Evolutionary conservation across 1,284 basidiomycete genomes (phyloP).

Genomic region (Sanghuangporus sanghuang): DNA sequence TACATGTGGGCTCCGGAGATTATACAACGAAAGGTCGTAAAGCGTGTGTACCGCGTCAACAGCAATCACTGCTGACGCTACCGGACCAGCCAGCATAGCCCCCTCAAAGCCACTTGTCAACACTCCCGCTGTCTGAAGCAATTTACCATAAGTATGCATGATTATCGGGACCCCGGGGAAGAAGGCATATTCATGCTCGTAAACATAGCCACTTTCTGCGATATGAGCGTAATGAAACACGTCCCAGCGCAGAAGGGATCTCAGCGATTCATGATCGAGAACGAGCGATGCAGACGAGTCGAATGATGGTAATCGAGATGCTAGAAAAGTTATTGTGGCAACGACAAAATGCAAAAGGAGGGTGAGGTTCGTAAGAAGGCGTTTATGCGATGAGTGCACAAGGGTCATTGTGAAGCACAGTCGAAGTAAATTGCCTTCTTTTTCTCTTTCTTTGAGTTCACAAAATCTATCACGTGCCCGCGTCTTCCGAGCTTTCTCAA

Average conservation of each 20-base stretch:
- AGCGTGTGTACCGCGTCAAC: constrained; percentile 49
- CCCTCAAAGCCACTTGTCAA: constrained; percentile 14
- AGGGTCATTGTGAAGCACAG: background rate
- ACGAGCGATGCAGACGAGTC: constrained; percentile 40
- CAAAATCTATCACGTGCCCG: background rate
- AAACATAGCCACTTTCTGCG: constrained; percentile 59
- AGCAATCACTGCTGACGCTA: constrained; percentile 37
- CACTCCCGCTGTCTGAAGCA: constrained; percentile 21
- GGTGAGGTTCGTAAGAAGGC: constrained; percentile 19
- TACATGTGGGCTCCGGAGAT: constrained; percentile 40
- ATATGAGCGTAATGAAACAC: constrained; percentile 74
- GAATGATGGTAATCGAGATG: constrained; percentile 34
- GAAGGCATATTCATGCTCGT: constrained; percentile 89
- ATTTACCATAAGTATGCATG: constrained; percentile 37
- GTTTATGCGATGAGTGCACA: constrained; percentile 3
- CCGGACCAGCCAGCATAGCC: constrained; percentile 19
- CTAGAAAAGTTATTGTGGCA: constrained; percentile 26
- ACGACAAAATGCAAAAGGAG: constrained; percentile 30
- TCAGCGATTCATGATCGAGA: constrained; percentile 22
- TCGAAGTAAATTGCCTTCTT: background rate
- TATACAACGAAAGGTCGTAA: constrained; percentile 55
- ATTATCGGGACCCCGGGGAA: constrained; percentile 65
- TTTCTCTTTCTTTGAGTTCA: too few relatives aligned
- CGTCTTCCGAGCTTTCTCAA: background rate
- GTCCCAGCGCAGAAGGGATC: constrained; percentile 78